phyloP scores from a whole-genome alignment of 495 filamentous ascomycete genomes.

The Mytilinidion resinicola region DNA sequence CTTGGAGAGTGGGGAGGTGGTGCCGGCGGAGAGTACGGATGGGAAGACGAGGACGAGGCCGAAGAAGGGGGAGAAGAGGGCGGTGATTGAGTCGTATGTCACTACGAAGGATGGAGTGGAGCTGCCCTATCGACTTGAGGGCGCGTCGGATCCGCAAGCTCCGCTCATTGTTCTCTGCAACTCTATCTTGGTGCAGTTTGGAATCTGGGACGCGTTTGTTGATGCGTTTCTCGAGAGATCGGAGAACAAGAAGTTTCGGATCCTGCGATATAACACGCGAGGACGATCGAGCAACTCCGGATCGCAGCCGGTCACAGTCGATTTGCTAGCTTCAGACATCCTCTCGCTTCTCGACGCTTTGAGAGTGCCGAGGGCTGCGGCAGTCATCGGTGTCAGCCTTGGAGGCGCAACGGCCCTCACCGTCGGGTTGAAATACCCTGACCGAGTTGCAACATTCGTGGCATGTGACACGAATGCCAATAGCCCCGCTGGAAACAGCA shows the following conservation, averaged over 20 bases:
- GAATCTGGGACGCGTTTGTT: constrained; percentile 73
- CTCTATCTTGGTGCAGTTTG: constrained; percentile 62
- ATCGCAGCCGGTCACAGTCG: constrained; percentile 51
- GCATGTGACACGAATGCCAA: constrained; percentile 72
- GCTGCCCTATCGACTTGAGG: constrained; percentile 69
- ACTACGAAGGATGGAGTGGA: constrained; percentile 59
- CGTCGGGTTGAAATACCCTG: constrained; percentile 59
- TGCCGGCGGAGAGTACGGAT: constrained; percentile 36
- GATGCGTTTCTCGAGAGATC: constrained; percentile 51
- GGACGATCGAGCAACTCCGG: constrained; percentile 47
- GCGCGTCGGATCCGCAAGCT: constrained; percentile 55
- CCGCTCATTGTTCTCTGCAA: constrained; percentile 68
- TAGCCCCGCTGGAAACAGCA: constrained; percentile 59
- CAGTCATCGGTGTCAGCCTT: constrained; percentile 65
- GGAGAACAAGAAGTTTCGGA: constrained; percentile 56
- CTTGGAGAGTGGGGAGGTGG: constrained; percentile 16
- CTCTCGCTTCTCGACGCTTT: constrained; percentile 37
- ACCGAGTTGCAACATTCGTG: constrained; percentile 53
- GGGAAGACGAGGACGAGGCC: constrained; percentile 45
- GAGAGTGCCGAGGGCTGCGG: constrained; percentile 28
- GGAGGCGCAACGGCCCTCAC: constrained; percentile 71
- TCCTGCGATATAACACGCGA: constrained; percentile 65
- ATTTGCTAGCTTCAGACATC: constrained; percentile 61
- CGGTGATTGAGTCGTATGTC: constrained; percentile 58
- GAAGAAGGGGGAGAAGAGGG: constrained; percentile 35